These are phyloP conservation scores for Ilex aquifolium DNA, from an alignment of 257 asterid genomes.

Conservation along the genomic window DNA sequence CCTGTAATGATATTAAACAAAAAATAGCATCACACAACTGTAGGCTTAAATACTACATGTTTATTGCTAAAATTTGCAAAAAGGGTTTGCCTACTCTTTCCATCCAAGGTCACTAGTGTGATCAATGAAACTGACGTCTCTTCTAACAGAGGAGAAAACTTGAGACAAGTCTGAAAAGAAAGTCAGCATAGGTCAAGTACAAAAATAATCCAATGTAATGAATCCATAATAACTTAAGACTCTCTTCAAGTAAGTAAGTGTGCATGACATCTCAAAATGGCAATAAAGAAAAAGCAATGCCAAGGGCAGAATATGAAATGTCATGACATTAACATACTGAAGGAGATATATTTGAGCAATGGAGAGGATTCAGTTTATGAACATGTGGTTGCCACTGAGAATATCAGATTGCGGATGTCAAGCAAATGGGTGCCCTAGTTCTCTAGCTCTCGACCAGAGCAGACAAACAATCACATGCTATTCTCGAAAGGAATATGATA, in stretches of 20 bases:
- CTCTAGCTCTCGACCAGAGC: no score
- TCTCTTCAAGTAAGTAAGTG: neutral
- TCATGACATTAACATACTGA: neutral
- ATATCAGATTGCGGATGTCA: no score
- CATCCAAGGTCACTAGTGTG: slow-evolving; percentile 96
- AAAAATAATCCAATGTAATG: slow-evolving; percentile 2
- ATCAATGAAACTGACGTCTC: slow-evolving; percentile 91
- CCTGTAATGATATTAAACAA: slow-evolving; percentile 38
- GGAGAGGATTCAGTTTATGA: neutral
- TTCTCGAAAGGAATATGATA: no score
- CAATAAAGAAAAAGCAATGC: neutral
- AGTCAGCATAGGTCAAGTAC: slow-evolving; percentile 11
- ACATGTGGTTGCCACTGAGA: no score
- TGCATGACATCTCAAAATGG: neutral
- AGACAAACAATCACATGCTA: no score
- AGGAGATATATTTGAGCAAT: neutral
- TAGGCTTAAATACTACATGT: slow-evolving; percentile 3
- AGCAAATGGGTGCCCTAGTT: no score
- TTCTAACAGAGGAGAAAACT: slow-evolving; percentile 77
- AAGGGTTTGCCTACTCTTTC: slow-evolving; percentile 89
- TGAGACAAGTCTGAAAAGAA: slow-evolving; percentile 73
- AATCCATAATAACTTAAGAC: neutral
- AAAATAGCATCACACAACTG: slow-evolving; percentile 18
- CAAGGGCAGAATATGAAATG: neutral
- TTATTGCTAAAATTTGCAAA: slow-evolving; percentile 14